phyloP scores from a whole-genome alignment of 2,329 filamentous ascomycete genomes.

The Calonectria pauciramosa region DNA sequence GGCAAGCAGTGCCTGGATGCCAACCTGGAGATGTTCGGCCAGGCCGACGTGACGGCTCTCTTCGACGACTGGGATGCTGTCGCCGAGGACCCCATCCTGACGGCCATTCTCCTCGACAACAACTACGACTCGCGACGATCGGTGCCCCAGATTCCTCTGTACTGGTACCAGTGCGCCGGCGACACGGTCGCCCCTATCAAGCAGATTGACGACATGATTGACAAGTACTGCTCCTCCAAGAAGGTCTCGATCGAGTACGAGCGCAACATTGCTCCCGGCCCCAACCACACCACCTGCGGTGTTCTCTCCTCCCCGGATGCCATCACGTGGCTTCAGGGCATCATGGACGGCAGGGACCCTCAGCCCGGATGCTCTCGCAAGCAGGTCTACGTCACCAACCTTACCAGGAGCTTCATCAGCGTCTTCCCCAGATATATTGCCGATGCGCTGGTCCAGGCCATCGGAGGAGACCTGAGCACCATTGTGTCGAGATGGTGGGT shows the following conservation, averaged over 20 bases:
- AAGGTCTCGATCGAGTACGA: slow-evolving; percentile 8
- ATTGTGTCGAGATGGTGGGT: slow-evolving; percentile 1
- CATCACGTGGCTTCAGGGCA: background rate
- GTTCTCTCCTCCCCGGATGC: background rate
- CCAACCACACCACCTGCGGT: slow-evolving; percentile 15
- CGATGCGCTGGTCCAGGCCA: background rate
- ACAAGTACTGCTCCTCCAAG: slow-evolving; percentile 53
- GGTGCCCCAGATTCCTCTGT: slow-evolving; percentile 61
- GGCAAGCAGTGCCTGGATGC: slow-evolving; percentile 45
- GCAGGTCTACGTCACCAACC: background rate
- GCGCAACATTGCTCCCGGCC: slow-evolving; percentile 1
- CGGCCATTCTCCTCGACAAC: slow-evolving; percentile 50
- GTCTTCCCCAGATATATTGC: background rate
- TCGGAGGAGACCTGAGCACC: background rate
- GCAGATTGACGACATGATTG: slow-evolving; percentile 59
- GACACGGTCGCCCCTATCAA: slow-evolving; percentile 61
- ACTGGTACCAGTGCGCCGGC: slow-evolving; percentile 62
- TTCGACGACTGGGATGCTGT: slow-evolving; percentile 53
- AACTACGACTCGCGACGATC: slow-evolving; percentile 33
- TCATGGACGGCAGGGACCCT: slow-evolving; percentile 11
- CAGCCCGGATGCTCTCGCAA: background rate
- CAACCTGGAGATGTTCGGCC: slow-evolving; percentile 44
- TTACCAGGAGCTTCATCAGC: background rate
- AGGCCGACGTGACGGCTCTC: slow-evolving; percentile 56
- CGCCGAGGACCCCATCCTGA: slow-evolving; percentile 40